Base-by-base conservation (phyloP, 1,284 basidiomycete genomes). In the Puccinia polysora region DNA sequence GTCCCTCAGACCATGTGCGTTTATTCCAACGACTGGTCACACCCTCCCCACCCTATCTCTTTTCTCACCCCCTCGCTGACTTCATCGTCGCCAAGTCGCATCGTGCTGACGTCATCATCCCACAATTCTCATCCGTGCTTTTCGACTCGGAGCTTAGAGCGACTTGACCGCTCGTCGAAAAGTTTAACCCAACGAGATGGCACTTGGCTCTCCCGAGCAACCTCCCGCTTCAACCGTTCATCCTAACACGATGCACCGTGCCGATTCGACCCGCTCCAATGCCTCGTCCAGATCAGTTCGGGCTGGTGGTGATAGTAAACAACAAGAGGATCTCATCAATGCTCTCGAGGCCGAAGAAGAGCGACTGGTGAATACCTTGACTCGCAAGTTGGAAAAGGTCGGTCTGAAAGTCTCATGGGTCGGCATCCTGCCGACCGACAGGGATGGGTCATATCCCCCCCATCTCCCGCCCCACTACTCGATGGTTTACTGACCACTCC, bases 311-410 rank as follows among this genome's bases (percentile, higher is more conserved):
- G 65, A 69, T 38, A 59, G 53, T 30, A 83, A 84, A 55, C 80
- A 81, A 32, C 85, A 87, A 75, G 88, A 90, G 77, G 86, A 85
- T 67, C 83, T 90, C 77, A 89, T 90, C 77, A 89, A 90, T 79
- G 87, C 87, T 15, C 90, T 89, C 78, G 89, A 91, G 76, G 89
- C 89, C 4, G 89, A 91, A 80, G 89, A 91, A 79, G 89, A 91
- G 78, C 85, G 89, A 52, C 89, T 91, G 73, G 88, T 89, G 74
- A 90, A 90, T 75, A 83, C 88, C 10, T 81, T 89, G 73, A 89
- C 87, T 47, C 83, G 87, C 75, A 90, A 89, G 78, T 82, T 89
- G 70, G 89, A 90, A 81, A 84, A 87, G 86, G 89, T 88, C 65
- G 69, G 85, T 80, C 64, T n/a, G n/a, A n/a, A n/a, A n/a, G n/a